Evolutionary conservation across 139 green algal species (phyloP).

Genomic region (Zygnema cylindricum): DNA sequence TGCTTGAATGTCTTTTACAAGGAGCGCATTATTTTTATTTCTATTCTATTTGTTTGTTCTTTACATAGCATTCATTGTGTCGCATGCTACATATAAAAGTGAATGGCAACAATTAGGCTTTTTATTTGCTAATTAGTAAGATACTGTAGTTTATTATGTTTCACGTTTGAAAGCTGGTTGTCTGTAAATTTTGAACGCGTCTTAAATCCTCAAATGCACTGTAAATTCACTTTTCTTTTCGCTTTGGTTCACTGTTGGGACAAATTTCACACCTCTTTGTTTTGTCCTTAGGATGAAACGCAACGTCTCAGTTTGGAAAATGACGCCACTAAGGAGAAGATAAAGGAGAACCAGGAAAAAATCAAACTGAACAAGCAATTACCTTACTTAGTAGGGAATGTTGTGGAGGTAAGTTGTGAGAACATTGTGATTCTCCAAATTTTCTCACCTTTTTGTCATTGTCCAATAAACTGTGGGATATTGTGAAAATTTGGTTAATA

Average conservation of each 20-base stretch:
- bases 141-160: background rate
- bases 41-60: too few species aligned
- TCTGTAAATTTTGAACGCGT: too few species aligned
- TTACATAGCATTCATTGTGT: too few species aligned
- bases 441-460: background rate
- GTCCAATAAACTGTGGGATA: background rate
- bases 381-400: constrained; percentile 97
- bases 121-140: background rate
- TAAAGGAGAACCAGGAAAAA: constrained; percentile 92
- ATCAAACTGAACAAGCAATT: constrained; percentile 99
- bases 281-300: constrained; percentile 76
- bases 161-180: background rate
- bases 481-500: background rate
- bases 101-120: too few species aligned
- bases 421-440: background rate
- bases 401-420: constrained; percentile 88
- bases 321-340: constrained; percentile 66
- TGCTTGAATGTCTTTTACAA: too few species aligned
- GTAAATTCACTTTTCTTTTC: too few species aligned
- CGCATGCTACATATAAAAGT: too few species aligned
- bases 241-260: background rate
- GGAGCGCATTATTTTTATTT: too few species aligned
- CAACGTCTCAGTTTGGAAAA: constrained; percentile 87
- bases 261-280: background rate
- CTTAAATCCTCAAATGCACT: background rate